Percentiles rank a stretch among this genome's conserved stretches.
Conservation (phyloP, 495 filamentous ascomycete genomes). For the Daldinia bambusicola region DNA sequence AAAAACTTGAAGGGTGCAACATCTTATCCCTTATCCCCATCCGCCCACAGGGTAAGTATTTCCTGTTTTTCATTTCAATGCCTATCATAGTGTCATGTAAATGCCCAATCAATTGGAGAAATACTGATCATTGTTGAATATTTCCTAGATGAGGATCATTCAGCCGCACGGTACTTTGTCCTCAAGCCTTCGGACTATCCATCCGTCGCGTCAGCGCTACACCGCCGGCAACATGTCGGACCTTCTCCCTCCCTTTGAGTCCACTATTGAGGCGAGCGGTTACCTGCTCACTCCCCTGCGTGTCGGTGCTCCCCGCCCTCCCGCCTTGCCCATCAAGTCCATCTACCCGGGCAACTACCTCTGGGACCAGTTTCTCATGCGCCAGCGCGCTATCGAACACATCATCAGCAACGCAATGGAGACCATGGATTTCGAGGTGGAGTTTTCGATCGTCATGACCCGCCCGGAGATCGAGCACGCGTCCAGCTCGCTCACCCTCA, state of each 20-base stretch:
- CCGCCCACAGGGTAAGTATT: too few species aligned
- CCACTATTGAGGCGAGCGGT: constrained; percentile 1
- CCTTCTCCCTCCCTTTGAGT: neutral
- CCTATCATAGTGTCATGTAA: too few species aligned
- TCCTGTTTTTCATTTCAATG: too few species aligned
- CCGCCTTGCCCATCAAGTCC: neutral
- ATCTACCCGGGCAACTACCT: neutral
- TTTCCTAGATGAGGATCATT: too few species aligned
- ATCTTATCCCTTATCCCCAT: too few species aligned
- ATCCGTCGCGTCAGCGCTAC: neutral
- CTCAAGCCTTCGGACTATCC: neutral
- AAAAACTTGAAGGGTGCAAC: too few species aligned
- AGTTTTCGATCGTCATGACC: neutral
- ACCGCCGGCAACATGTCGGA: neutral
- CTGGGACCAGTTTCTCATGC: neutral
- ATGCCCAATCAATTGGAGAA: neutral
- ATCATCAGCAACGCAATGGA: constrained; percentile 6
- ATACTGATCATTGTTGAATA: neutral
- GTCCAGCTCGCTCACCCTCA: neutral
- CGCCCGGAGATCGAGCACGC: neutral
- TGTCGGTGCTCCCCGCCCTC: neutral
- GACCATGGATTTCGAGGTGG: neutral
- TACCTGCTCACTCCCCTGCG: neutral
- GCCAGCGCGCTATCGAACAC: neutral
- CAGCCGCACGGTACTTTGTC: neutral